These are phyloP conservation scores for Halophytophthora polymorphica DNA, from an alignment of 352 stramenopile species.

Conservation along the genomic window DNA sequence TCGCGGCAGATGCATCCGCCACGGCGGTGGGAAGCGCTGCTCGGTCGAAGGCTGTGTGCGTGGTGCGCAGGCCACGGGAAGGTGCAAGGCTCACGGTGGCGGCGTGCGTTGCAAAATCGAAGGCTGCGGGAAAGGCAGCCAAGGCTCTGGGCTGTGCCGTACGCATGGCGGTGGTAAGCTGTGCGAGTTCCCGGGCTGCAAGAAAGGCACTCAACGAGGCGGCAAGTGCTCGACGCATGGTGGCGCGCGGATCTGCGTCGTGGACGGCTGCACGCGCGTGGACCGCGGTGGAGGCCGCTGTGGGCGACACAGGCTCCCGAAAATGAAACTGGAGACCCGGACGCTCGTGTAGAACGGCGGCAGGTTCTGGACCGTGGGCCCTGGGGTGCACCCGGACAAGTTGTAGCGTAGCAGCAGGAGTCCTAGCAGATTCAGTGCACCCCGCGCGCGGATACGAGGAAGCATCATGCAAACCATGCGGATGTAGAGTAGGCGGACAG, in stretches of 20 bases:
- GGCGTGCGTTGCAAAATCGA: constrained; percentile 62
- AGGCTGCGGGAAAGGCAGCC: constrained; percentile 57
- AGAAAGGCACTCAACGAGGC: constrained; percentile 82
- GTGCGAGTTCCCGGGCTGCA: constrained; percentile 78
- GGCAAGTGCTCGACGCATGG: constrained; percentile 82
- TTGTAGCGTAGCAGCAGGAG: too few species aligned
- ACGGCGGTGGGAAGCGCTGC: constrained; percentile 78
- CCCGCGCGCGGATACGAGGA: too few species aligned
- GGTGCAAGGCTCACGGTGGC: constrained; percentile 79
- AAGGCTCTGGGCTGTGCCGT: constrained; percentile 75
- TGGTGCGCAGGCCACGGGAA: constrained; percentile 66
- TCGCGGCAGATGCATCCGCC: constrained; percentile 76
- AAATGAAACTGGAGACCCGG: neutral
- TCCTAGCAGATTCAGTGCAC: too few species aligned
- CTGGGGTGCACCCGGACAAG: too few species aligned
- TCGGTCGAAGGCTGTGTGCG: constrained; percentile 55
- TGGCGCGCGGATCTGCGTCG: constrained; percentile 59
- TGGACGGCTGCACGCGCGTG: constrained; percentile 58
- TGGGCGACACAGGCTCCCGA: constrained; percentile 10
- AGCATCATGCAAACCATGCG: too few species aligned
- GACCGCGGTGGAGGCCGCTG: constrained; percentile 54
- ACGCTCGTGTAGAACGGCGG: too few species aligned
- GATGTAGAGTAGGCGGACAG: too few species aligned
- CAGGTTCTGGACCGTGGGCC: too few species aligned
- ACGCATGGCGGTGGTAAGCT: constrained; percentile 81